These are phyloP conservation scores for Apiotrichum laibachii DNA, from an alignment of 1,284 basidiomycete genomes.

Conservation along the genomic window DNA sequence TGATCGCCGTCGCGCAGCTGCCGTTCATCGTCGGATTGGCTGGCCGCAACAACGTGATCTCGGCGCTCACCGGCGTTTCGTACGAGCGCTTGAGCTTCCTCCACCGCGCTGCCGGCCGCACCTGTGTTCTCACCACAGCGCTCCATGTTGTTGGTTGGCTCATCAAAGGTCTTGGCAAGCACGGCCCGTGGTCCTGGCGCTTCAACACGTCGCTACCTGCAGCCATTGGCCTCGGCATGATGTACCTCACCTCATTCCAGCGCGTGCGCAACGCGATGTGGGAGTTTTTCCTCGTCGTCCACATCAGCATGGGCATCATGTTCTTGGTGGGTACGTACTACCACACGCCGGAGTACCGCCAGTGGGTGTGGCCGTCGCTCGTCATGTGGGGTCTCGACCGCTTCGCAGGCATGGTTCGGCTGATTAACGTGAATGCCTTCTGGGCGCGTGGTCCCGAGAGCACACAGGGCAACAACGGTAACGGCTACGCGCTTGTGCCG, in stretches of 20 bases:
- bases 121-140: constrained; percentile 35
- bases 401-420: constrained; percentile 56
- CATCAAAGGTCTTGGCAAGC: constrained; percentile 11
- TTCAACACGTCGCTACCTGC: constrained; percentile 4
- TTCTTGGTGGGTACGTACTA: constrained; percentile 22
- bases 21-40: constrained; percentile 63
- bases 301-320: constrained; percentile 45
- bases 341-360: constrained; percentile 15
- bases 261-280: constrained; percentile 52
- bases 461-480: background rate
- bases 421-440: constrained; percentile 47
- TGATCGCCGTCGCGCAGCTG: constrained; percentile 51
- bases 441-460: background rate
- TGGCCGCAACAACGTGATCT: constrained; percentile 64
- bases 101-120: constrained; percentile 37
- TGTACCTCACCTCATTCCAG: constrained; percentile 53
- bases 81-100: constrained; percentile 57
- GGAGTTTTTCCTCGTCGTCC: constrained; percentile 56
- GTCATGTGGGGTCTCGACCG: constrained; percentile 65
- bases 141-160: constrained; percentile 33
- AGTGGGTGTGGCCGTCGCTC: constrained; percentile 8
- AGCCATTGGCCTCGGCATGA: constrained; percentile 50
- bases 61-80: constrained; percentile 61
- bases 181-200: background rate
- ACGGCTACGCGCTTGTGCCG: background rate